Percentiles rank a stretch among this genome's conserved stretches.
These are phyloP conservation scores for Staphylotrichum longicolle DNA, from an alignment of 495 filamentous ascomycete species.

Conservation along the genomic window DNA sequence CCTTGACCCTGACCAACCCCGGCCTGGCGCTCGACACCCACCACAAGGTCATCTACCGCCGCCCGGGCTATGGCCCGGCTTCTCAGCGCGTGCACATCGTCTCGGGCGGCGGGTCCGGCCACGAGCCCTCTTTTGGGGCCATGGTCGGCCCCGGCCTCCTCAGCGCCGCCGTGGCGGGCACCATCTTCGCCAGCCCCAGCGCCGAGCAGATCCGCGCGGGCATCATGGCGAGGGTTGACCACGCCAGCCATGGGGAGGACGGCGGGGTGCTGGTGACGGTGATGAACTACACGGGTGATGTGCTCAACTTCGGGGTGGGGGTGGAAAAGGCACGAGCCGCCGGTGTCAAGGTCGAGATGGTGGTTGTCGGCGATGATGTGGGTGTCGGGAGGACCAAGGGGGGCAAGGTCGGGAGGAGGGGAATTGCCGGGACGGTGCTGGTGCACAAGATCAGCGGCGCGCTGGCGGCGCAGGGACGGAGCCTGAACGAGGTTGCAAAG, in stretches of 20 bases:
- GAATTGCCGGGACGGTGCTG: constrained; percentile 86
- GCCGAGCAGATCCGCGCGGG: constrained; percentile 83
- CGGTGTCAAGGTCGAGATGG: constrained; percentile 81
- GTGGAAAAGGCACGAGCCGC: constrained; percentile 87
- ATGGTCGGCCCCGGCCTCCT: constrained; percentile 71
- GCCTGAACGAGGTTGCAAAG: constrained; percentile 62
- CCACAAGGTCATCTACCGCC: constrained; percentile 85
- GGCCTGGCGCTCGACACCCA: constrained; percentile 71
- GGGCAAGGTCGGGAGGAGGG: constrained; percentile 88
- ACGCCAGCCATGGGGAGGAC: constrained; percentile 9
- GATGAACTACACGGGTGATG: constrained; percentile 77
- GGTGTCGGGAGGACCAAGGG: constrained; percentile 79
- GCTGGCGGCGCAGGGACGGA: constrained; percentile 68
- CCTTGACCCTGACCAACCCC: constrained; percentile 81
- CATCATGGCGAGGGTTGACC: constrained; percentile 68
- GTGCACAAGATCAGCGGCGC: constrained; percentile 89
- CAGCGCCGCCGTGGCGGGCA: constrained; percentile 81
- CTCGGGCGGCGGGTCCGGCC: constrained; percentile 87
- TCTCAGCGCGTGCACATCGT: constrained; percentile 69
- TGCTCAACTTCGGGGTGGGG: constrained; percentile 92
- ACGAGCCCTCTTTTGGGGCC: constrained; percentile 85
- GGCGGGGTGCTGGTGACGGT: constrained; percentile 67
- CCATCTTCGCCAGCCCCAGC: constrained; percentile 86
- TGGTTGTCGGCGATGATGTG: constrained; percentile 93
- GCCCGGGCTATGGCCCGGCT: constrained; percentile 42